phyloP scores from a whole-genome alignment of 1,284 basidiomycete species.

The Vanrija sp. region DNA sequence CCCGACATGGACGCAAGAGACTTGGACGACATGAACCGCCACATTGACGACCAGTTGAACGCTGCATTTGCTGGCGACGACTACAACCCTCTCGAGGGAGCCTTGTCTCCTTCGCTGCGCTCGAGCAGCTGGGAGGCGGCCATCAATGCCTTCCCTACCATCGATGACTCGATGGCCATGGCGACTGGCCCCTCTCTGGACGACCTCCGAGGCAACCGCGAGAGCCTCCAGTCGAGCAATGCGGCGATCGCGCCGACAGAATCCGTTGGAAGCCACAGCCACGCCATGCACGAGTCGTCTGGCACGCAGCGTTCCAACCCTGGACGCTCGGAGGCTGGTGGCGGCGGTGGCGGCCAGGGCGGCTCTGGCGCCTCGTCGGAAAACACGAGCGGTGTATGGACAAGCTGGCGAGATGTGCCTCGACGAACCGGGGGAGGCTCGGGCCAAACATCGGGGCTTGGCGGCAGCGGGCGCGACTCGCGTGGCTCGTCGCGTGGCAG shows the following conservation, averaged over 20 bases:
- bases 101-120: background rate
- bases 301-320: background rate
- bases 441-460: background rate
- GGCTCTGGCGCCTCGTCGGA: background rate
- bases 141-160: constrained; percentile 27
- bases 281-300: background rate
- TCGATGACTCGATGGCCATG: constrained; percentile 12
- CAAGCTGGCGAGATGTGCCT: constrained; percentile 4
- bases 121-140: constrained; percentile 33
- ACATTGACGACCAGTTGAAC: background rate
- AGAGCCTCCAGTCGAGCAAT: constrained; percentile 4
- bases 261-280: background rate
- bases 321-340: background rate
- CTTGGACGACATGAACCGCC: background rate
- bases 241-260: constrained; percentile 4
- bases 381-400: constrained; percentile 1
- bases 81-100: no score
- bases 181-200: background rate
- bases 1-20: constrained; percentile 3
- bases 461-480: background rate
- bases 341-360: no score
- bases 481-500: constrained; percentile 7
- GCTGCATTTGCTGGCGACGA: no score
- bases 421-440: background rate
- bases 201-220: background rate